Percentiles rank a stretch among this genome's conserved stretches.
Conservation (phyloP, 1,139 yeast genomes). For the Sugiyamaella novakii region DNA sequence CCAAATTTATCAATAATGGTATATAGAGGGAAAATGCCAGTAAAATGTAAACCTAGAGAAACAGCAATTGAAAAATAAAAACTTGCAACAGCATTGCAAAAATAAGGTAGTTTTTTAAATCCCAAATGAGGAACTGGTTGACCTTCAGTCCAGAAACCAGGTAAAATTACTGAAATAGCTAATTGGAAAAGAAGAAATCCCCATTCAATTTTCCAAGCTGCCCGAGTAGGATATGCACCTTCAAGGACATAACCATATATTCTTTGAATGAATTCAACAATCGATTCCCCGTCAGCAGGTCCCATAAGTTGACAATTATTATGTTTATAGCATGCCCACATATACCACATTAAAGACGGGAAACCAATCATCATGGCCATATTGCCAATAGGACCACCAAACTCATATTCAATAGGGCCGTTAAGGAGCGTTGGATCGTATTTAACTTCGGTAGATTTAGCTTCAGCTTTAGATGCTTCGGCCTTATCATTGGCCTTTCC, state of each 20-base stretch:
- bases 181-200: constrained; percentile 72
- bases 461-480: neutral
- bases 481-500: constrained; percentile 5
- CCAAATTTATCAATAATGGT: constrained; percentile 81
- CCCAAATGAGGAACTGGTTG: constrained; percentile 83
- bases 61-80: constrained; percentile 68
- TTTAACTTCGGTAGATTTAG: neutral
- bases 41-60: constrained; percentile 63
- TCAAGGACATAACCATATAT: constrained; percentile 50
- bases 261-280: constrained; percentile 56
- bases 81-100: constrained; percentile 87
- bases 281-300: constrained; percentile 63
- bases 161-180: constrained; percentile 77
- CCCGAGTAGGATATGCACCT: constrained; percentile 68
- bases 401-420: constrained; percentile 57
- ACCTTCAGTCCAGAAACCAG: constrained; percentile 95
- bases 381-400: constrained; percentile 95
- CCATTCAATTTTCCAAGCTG: constrained; percentile 71
- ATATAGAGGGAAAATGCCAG: constrained; percentile 72
- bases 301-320: constrained; percentile 72
- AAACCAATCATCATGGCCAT: constrained; percentile 91
- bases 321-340: constrained; percentile 90
- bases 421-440: constrained; percentile 30
- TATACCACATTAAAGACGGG: constrained; percentile 91
- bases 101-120: constrained; percentile 82